Evolutionary conservation across 78 protist genomes (phyloP), one percentile per base, ranked within the genome.

Genomic region (Speleostelium caveatum): DNA sequence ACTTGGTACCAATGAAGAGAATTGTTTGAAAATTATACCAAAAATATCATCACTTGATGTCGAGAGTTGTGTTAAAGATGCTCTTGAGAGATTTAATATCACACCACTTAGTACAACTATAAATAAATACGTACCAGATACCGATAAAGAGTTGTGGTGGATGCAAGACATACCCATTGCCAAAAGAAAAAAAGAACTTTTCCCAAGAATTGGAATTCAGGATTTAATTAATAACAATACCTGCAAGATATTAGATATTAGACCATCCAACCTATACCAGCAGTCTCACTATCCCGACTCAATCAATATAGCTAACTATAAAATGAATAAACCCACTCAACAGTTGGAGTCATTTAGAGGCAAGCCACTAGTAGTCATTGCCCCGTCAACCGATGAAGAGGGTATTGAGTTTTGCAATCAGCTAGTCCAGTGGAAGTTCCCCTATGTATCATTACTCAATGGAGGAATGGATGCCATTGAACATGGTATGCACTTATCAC

Each of bases 1-100:
- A 14, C 28, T 93, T 4, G 39, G 72, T 24, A 21, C 51, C n/a
- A 71, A 33, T 19, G 83, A 88, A 17, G 87, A 89, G 36, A 76
- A 53, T 33, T 86, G 95, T 33, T 80, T 94, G 28, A 60, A 87
- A 35, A 71, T 72, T 32, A 78, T 94, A 36, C 73, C 93, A 22
- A 86, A 76, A 53, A 61, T 90, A n/a, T 90, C 96, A 30, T 63
- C 94, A 4, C 16, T 55, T 21, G 78, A 90, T 36, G 85, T 90
- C 2, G 60, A 78, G 17, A 28, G 45, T 38, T 74, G 88, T 55
- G 83, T 90, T 30, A 2, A 35, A 14, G 87, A 90, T 58, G 86
- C 94, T 6, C 85, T 90, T 10, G 10, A 42, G 7, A 76, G 39
- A 71, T 76, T 90, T 42, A 67, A 74, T 42, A 1, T 14, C 58